Conservation (phyloP, 345 rosid species). For the Brassica cretica region DNA sequence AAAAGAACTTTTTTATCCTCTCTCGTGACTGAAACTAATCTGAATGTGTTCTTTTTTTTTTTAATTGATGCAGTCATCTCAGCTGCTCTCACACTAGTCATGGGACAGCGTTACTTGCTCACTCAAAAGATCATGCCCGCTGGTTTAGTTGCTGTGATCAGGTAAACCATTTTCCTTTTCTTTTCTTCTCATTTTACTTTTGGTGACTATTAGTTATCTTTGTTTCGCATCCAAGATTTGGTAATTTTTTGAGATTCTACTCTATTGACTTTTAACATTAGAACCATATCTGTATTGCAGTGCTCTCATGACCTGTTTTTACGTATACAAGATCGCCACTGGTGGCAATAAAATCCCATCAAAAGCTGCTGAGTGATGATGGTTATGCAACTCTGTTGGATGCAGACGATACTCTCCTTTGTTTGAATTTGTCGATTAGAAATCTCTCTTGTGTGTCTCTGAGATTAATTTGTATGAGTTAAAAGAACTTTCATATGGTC, state of each 20-base stretch:
- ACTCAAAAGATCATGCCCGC: slow-evolving; percentile 97
- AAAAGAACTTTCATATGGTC: slow-evolving; percentile 4
- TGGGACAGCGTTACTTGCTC: slow-evolving; percentile 85
- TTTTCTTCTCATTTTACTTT: background rate
- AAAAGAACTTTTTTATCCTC: no score
- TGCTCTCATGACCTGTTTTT: slow-evolving; percentile 82
- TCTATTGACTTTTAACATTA: background rate
- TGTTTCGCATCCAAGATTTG: slow-evolving; percentile 16
- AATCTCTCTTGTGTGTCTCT: slow-evolving; percentile 23
- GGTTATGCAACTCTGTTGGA: background rate
- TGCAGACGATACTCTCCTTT: slow-evolving; percentile 18
- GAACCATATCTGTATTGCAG: slow-evolving; percentile 52
- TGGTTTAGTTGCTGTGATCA: slow-evolving; percentile 81
- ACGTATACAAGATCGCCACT: slow-evolving; percentile 68
- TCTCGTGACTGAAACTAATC: background rate
- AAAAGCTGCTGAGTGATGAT: slow-evolving; percentile 59
- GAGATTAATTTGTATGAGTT: slow-evolving; percentile 9
- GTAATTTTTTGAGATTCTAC: background rate
- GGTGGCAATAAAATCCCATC: slow-evolving; percentile 79
- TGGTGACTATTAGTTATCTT: slow-evolving; percentile 2
- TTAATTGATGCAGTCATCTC: slow-evolving; percentile 54
- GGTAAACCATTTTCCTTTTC: slow-evolving; percentile 40
- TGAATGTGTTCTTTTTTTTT: slow-evolving; percentile 9
- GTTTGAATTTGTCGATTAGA: slow-evolving; percentile 36
- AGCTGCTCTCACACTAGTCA: slow-evolving; percentile 63